phyloP scores from a whole-genome alignment of 768 basidiomycete species.

The Thelephora ganbajun region DNA sequence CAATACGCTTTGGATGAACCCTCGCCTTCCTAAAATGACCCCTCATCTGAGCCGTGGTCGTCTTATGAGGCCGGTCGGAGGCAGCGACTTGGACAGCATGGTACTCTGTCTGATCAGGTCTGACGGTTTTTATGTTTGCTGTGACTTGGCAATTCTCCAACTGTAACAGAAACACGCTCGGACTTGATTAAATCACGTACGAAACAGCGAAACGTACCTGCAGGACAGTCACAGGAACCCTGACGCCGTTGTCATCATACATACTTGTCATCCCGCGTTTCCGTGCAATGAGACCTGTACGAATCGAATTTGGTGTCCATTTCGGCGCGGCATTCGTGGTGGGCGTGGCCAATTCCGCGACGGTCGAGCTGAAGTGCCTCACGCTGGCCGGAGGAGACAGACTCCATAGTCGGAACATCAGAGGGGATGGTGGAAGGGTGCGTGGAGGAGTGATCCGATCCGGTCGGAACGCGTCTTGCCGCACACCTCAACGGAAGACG shows the following conservation, averaged over 20 bases:
- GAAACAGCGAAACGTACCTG: conserved; percentile 40
- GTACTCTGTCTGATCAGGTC: conserved; percentile 57
- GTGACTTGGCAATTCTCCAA: conserved; percentile 86
- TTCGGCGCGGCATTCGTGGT: conserved; percentile 23
- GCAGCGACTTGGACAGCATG: conserved; percentile 93
- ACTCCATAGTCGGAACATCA: background rate
- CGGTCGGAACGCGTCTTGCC: background rate
- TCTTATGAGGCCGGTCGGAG: conserved; percentile 57
- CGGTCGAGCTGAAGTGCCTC: conserved; percentile 4
- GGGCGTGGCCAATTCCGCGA: conserved; percentile 8
- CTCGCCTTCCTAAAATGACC: conserved; percentile 83
- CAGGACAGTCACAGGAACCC: conserved; percentile 85
- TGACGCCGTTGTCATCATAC: conserved; percentile 83
- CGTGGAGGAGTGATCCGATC: background rate
- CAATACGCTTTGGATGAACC: conserved; percentile 68
- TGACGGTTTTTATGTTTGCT: conserved; percentile 53
- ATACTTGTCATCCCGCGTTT: conserved; percentile 94
- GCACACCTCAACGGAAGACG: background rate
- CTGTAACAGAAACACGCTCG: conserved; percentile 21
- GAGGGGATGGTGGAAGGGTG: background rate
- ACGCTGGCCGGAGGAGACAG: background rate
- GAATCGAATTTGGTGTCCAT: conserved; percentile 77
- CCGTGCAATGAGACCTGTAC: conserved; percentile 86
- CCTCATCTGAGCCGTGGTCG: conserved; percentile 63
- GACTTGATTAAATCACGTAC: background rate